A percentile compares a stretch with the other conserved stretches of the same genome.
Evolutionary conservation across 177 flowering plant genomes (phyloP).

Genomic region (Vitis hybrid): DNA sequence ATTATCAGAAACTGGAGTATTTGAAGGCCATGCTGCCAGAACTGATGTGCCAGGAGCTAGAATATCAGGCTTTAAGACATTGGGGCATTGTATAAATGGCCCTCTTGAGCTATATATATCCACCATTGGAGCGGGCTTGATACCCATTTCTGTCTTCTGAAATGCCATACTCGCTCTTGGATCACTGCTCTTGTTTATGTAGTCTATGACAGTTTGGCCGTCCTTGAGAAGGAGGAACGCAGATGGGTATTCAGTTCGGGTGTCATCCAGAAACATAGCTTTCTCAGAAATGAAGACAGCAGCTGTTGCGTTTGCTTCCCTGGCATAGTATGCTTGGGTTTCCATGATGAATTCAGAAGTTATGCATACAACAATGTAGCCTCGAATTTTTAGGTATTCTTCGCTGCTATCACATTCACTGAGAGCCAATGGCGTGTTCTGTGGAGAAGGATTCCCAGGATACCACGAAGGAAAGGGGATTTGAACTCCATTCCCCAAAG

Average conservation of each 20-base stretch:
- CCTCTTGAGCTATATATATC: slow-evolving; percentile 38
- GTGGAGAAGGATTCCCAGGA: slow-evolving; percentile 17
- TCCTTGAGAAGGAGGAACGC: slow-evolving; percentile 7
- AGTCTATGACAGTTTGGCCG: slow-evolving; percentile 16
- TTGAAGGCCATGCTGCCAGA: slow-evolving; percentile 39
- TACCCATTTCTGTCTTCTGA: slow-evolving; percentile 25
- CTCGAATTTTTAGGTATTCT: not conserved
- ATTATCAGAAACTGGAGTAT: not conserved
- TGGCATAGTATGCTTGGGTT: not conserved
- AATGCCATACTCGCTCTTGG: slow-evolving; percentile 23
- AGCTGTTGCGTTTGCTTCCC: not conserved
- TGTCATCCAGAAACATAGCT: slow-evolving; percentile 3
- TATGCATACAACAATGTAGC: slow-evolving; percentile 25
- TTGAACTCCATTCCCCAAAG: slow-evolving; percentile 26
- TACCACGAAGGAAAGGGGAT: slow-evolving; percentile 24
- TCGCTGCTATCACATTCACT: slow-evolving; percentile 5
- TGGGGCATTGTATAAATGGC: slow-evolving; percentile 21
- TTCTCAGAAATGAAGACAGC: slow-evolving; percentile 18
- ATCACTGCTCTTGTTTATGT: slow-evolving; percentile 10
- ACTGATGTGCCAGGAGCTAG: slow-evolving; percentile 30
- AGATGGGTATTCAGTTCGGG: slow-evolving; percentile 17
- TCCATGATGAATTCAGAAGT: not conserved
- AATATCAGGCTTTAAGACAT: slow-evolving; percentile 32
- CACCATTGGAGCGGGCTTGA: slow-evolving; percentile 38
- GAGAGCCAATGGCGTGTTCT: slow-evolving; percentile 1